Conservation (phyloP, 768 basidiomycete genomes). For the Lentinula aciculospora region DNA sequence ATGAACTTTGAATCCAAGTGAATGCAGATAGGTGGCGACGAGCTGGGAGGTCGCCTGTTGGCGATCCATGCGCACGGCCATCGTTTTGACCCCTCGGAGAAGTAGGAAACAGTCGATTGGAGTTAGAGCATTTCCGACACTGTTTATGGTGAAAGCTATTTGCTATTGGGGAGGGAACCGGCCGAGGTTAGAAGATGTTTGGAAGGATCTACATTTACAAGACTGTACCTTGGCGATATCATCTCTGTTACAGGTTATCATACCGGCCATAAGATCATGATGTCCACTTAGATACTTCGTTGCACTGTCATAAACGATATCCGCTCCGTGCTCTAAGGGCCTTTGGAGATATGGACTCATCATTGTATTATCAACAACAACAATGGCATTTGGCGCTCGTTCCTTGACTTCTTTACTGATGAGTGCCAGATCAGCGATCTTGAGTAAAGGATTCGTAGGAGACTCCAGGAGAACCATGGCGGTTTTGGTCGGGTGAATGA, state of each 20-base stretch:
- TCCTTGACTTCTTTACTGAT: slow-evolving; percentile 85
- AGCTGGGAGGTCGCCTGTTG: slow-evolving; percentile 79
- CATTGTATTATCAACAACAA: slow-evolving; percentile 98
- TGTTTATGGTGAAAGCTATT: slow-evolving; percentile 88
- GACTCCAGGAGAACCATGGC: slow-evolving; percentile 96
- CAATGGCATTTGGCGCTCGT: slow-evolving; percentile 69
- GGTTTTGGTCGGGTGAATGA: slow-evolving; percentile 68
- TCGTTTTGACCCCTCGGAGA: slow-evolving; percentile 91
- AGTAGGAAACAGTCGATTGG: slow-evolving; percentile 97
- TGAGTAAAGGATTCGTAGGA: slow-evolving; percentile 95
- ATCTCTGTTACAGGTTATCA: slow-evolving; percentile 87
- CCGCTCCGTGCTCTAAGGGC: slow-evolving; percentile 92
- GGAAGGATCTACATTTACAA: neutral
- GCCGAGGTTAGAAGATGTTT: slow-evolving; percentile 1
- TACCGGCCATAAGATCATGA: slow-evolving; percentile 98
- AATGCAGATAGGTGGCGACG: slow-evolving; percentile 82
- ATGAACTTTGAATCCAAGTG: slow-evolving; percentile 83
- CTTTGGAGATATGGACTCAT: slow-evolving; percentile 98
- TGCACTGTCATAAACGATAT: slow-evolving; percentile 96
- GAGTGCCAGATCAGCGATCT: slow-evolving; percentile 83
- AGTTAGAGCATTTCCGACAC: slow-evolving; percentile 88
- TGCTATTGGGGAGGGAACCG: slow-evolving; percentile 38
- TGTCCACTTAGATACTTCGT: slow-evolving; percentile 98
- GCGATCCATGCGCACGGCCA: slow-evolving; percentile 92
- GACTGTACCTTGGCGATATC: slow-evolving; percentile 74